Base-by-base conservation (phyloP, 768 basidiomycete genomes). In the Rhizopogon roseolus region DNA sequence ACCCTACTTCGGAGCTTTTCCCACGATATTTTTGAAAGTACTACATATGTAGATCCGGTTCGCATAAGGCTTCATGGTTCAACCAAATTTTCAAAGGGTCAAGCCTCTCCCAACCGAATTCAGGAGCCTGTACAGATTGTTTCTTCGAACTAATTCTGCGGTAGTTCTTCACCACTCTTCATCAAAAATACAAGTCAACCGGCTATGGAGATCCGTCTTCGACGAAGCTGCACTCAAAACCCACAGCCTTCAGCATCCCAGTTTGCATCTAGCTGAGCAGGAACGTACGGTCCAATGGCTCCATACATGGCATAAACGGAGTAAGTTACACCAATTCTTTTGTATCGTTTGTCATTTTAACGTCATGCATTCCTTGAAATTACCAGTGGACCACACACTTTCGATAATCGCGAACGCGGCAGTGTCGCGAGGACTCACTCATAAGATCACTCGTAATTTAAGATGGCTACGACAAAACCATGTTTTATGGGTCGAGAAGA, bases 311-410 rank as follows among this genome's bases (percentile, higher is more conserved):
- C 76, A 88, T 50, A 64, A 64, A 54, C 77, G 81, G 61, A 75
- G 87, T 85, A 34, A 49, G 71, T 65, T 43, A 40, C 3, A 25
- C n/a, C 29, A 1, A 17, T 6, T 6, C 50, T 36, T 22, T 38
- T 37, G 38, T 8, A 5, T 25, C 6, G 39, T 29, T 41, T 63
- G 50, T 62, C 45, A 61, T 53, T 54, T 59, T 16, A 50, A 34
- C n/a, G 40, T 41, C 49, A 10, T 36, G 34, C 34, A 36, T 36
- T 36, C 34, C 34, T 36, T 13, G 34, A 11, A 41, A 32, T 32
- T 42, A 3, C 11, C 55, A 91, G 89, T 88, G 67, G 87, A 90
- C 61, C 77, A 75, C 55, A 88, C 87, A 0, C 73, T 90, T 39
- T 73, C 75, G 36, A 58, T 90, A 9, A 64, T 90, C 43, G 76